Percentiles rank a stretch among this genome's conserved stretches.
Evolutionary conservation across 2,329 filamentous ascomycete genomes (phyloP).

Genomic region (Sporothrix luriei): DNA sequence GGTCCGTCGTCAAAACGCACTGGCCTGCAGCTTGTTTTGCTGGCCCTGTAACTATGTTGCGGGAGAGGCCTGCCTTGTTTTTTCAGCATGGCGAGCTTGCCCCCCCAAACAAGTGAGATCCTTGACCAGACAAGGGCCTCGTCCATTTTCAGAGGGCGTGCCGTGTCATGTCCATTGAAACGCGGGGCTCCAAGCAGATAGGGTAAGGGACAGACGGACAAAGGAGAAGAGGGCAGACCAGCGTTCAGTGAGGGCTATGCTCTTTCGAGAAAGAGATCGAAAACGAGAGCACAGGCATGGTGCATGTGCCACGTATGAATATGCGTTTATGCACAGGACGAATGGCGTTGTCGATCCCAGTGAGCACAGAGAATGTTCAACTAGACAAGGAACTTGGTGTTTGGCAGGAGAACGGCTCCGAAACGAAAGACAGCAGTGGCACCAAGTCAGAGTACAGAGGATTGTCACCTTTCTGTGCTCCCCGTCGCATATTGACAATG

Average conservation of each 20-base stretch:
- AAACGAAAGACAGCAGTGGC: not conserved
- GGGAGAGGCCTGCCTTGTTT: not conserved
- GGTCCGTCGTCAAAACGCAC: not conserved
- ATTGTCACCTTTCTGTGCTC: not conserved
- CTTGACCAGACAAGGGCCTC: not conserved
- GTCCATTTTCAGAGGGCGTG: not conserved
- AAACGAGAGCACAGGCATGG: not conserved
- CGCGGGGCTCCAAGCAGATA: not conserved
- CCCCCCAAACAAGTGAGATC: not conserved
- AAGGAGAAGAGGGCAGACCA: not conserved
- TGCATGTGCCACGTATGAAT: slow-evolving; percentile 2
- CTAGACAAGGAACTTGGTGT: not conserved
- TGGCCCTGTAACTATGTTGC: not conserved
- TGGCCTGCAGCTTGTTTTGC: slow-evolving; percentile 14
- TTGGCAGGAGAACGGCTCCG: not conserved
- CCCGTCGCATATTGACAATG: not conserved
- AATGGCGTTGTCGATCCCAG: slow-evolving; percentile 13
- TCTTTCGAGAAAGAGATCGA: slow-evolving; percentile 16
- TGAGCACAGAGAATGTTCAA: not conserved
- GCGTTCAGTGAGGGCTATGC: not conserved
- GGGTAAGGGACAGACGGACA: too few relatives aligned
- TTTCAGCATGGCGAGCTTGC: slow-evolving; percentile 20
- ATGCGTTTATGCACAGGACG: not conserved
- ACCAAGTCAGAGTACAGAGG: not conserved
- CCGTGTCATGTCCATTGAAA: slow-evolving; percentile 20